A percentile compares a stretch with the other conserved stretches of the same genome.
Evolutionary conservation across 345 rosid genomes (phyloP).

Genomic region (Acer campestre): DNA sequence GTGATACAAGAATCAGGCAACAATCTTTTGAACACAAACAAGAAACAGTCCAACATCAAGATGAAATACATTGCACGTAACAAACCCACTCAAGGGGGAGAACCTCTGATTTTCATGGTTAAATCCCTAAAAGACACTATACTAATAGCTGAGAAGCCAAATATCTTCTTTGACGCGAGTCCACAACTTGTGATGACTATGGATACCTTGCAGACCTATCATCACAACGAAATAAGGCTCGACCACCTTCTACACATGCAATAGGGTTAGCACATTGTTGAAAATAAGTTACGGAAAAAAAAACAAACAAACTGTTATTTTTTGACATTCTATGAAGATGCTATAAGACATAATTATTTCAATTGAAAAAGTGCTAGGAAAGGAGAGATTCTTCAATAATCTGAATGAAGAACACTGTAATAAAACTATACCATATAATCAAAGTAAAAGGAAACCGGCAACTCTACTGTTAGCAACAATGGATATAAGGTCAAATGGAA

Average conservation of each 20-base stretch:
- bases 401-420: background rate
- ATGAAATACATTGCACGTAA: background rate
- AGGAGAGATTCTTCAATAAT: background rate
- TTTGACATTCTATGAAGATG: background rate
- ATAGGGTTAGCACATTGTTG: conserved; percentile 25
- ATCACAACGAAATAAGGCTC: conserved; percentile 32
- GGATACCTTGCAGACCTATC: conserved; percentile 19
- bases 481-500: background rate
- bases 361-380: background rate
- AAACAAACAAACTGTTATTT: background rate
- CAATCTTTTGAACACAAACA: background rate
- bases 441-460: background rate
- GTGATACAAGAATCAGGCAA: background rate
- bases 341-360: background rate
- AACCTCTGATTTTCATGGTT: background rate
- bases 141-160: conserved; percentile 18
- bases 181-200: conserved; percentile 26
- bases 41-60: background rate
- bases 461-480: background rate
- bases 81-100: background rate
- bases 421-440: background rate
- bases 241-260: conserved; percentile 38
- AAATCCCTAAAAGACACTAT: background rate
- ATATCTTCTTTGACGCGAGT: conserved; percentile 25
- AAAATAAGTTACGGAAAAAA: background rate